Conservation (phyloP, 352 stramenopile species). For the Phytophthora fragariaefolia region DNA sequence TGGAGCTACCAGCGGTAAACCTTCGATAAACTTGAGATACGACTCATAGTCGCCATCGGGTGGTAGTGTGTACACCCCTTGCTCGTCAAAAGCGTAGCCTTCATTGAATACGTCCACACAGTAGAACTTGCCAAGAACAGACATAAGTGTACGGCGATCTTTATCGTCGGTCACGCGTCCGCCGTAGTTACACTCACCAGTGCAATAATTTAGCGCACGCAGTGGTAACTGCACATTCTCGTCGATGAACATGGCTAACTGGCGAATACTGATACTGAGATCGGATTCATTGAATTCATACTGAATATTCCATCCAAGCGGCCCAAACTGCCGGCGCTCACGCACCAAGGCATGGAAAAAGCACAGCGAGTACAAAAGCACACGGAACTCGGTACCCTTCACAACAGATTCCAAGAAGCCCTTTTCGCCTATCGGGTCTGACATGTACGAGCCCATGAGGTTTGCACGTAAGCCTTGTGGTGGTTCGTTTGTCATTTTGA, state of each 20-base stretch:
- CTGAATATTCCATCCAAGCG: slow-evolving; percentile 96
- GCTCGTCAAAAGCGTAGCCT: slow-evolving; percentile 73
- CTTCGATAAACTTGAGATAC: slow-evolving; percentile 87
- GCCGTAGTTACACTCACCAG: slow-evolving; percentile 88
- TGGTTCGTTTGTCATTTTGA: slow-evolving; percentile 97
- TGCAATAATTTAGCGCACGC: slow-evolving; percentile 81
- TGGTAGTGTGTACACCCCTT: slow-evolving; percentile 75
- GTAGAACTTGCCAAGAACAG: slow-evolving; percentile 79
- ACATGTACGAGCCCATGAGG: slow-evolving; percentile 91
- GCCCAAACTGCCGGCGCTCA: slow-evolving; percentile 92
- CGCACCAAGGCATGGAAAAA: slow-evolving; percentile 94
- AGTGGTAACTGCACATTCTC: slow-evolving; percentile 89
- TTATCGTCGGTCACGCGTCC: slow-evolving; percentile 89
- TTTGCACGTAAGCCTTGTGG: slow-evolving; percentile 93
- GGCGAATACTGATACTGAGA: slow-evolving; percentile 91
- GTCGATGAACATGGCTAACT: slow-evolving; percentile 94
- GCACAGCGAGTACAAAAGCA: slow-evolving; percentile 90
- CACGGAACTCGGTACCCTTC: slow-evolving; percentile 85
- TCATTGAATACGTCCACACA: slow-evolving; percentile 69
- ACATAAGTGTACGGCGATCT: slow-evolving; percentile 78
- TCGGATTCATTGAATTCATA: slow-evolving; percentile 97
- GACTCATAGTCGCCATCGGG: slow-evolving; percentile 75
- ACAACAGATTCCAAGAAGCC: slow-evolving; percentile 88
- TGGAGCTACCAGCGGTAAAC: slow-evolving; percentile 84
- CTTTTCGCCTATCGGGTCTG: slow-evolving; percentile 90